Evolutionary conservation across 2,329 filamentous ascomycete species (phyloP), one percentile per base, ranked within the genome.

Genomic region (Colletotrichum musicola): DNA sequence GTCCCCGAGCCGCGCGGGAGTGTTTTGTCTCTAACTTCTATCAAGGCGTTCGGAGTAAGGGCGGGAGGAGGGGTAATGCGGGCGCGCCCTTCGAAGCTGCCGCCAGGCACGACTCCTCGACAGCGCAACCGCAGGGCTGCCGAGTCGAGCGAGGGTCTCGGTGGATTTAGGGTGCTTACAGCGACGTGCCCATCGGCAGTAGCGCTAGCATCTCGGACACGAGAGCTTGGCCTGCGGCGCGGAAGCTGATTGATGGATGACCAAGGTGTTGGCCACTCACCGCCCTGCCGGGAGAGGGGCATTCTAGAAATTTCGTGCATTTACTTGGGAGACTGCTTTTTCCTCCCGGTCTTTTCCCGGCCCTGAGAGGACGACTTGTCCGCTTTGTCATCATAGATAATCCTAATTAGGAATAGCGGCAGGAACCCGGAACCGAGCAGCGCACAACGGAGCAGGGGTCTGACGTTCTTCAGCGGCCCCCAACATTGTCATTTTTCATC

Each of bases 231-330:
- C 46, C 22, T 16, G 4, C 4, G 40, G 14, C 20, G 27, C 30
- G 38, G 54, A 38, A 27, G 49, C 50, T 54, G 50, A 46, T 62
- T 62, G 49, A 53, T 25, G 47, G 38, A 54, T 62, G 59, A 61
- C 47, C 51, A 50, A 59, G 27, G 20, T 49, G n/a, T 20, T 56
- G 40, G 35, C 18, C 13, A 7, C 51, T 57, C 61, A 64, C 54
- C 40, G 54, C 61, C 53, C n/a, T 46, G 27, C 38, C 16, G 61
- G 44, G 18, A 6, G 25, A 30, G n/a, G 59, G 38, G 38, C 22
- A 64, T 64, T 69, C 66, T 66, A 56, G 55, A 69, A 66, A 40
- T 57, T 69, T 66, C 66, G 25, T 9, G 20, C 16, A 35, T 35
- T 35, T 16, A 50, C 30, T 16, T 6, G 40, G 20, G 40, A 20